These are phyloP conservation scores for Acephala macrosclerotiorum DNA, from an alignment of 2,329 filamentous ascomycete genomes.

Conservation along the genomic window DNA sequence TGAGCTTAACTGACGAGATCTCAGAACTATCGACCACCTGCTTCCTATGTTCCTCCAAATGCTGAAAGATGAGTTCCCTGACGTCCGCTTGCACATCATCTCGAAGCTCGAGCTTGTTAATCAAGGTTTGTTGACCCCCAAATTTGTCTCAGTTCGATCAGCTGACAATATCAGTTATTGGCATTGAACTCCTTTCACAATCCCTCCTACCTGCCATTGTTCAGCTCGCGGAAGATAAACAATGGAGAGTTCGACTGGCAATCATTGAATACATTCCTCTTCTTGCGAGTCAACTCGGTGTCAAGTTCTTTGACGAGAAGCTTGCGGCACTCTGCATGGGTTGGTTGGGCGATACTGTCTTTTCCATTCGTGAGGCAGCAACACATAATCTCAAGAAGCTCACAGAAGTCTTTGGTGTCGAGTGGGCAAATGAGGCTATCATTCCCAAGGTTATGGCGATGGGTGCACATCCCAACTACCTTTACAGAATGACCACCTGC, in stretches of 20 bases:
- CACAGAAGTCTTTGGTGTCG: slow-evolving; percentile 97
- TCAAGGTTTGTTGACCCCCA: slow-evolving; percentile 67
- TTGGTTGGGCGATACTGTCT: slow-evolving; percentile 97
- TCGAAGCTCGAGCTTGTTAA: slow-evolving; percentile 99
- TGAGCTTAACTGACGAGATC: slow-evolving; percentile 26
- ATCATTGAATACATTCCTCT: slow-evolving; percentile 99
- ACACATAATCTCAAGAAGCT: slow-evolving; percentile 98
- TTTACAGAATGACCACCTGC: slow-evolving; percentile 99
- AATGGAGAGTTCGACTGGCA: slow-evolving; percentile 96
- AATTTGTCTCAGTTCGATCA: background rate
- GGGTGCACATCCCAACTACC: slow-evolving; percentile 97
- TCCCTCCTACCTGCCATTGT: slow-evolving; percentile 97
- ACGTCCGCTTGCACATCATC: slow-evolving; percentile 98
- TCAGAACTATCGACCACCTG: slow-evolving; percentile 91
- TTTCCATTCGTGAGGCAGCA: slow-evolving; percentile 96
- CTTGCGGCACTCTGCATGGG: slow-evolving; percentile 95
- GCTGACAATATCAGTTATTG: slow-evolving; percentile 73
- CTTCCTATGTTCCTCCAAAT: slow-evolving; percentile 99
- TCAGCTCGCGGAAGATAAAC: slow-evolving; percentile 97
- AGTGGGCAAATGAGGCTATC: slow-evolving; percentile 96
- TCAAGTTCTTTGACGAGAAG: slow-evolving; percentile 98
- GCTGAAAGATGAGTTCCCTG: slow-evolving; percentile 99
- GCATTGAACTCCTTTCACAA: slow-evolving; percentile 95
- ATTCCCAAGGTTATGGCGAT: slow-evolving; percentile 99
- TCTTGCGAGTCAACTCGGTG: slow-evolving; percentile 91